Conservation (phyloP, 2,329 filamentous ascomycete species). For the Aspergillus transmontanensis region DNA sequence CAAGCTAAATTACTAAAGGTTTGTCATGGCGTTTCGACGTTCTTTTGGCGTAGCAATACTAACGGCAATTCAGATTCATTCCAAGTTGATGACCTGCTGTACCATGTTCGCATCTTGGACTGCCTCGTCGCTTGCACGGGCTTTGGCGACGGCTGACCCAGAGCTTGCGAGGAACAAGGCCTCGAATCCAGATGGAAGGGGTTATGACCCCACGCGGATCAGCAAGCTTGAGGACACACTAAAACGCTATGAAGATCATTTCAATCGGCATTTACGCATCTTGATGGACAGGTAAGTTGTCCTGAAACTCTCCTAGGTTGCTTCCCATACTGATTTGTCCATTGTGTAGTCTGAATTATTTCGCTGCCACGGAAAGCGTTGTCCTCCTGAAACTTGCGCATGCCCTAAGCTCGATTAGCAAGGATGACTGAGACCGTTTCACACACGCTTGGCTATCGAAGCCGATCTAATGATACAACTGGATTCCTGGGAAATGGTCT, state of each 20-base stretch:
- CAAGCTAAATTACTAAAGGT: conserved; percentile 93
- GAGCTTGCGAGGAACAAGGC: conserved; percentile 58
- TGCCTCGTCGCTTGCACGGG: conserved; percentile 74
- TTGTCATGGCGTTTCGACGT: conserved; percentile 33
- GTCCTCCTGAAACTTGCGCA: conserved; percentile 76
- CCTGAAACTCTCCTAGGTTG: background rate
- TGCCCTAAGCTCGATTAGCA: conserved; percentile 44
- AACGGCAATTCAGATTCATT: conserved; percentile 73
- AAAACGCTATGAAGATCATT: conserved; percentile 89
- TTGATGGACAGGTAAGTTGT: conserved; percentile 72
- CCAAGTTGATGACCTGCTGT: conserved; percentile 94
- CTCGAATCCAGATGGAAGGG: conserved; percentile 38
- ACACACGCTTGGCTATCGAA: background rate
- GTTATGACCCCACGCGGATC: conserved; percentile 63
- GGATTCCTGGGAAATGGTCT: background rate
- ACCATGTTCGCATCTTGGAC: conserved; percentile 92
- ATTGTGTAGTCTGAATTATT: conserved; percentile 71
- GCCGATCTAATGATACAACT: conserved; percentile 1
- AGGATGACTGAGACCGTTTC: conserved; percentile 40
- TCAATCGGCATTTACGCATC: conserved; percentile 88
- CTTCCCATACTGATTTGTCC: background rate
- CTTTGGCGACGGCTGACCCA: conserved; percentile 80
- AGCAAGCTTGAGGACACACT: conserved; percentile 84
- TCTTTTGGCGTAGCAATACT: background rate
- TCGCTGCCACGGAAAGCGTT: conserved; percentile 95